Base-by-base conservation (phyloP, 805 yeast genomes). In the Saccharomycopsis sp. region DNA sequence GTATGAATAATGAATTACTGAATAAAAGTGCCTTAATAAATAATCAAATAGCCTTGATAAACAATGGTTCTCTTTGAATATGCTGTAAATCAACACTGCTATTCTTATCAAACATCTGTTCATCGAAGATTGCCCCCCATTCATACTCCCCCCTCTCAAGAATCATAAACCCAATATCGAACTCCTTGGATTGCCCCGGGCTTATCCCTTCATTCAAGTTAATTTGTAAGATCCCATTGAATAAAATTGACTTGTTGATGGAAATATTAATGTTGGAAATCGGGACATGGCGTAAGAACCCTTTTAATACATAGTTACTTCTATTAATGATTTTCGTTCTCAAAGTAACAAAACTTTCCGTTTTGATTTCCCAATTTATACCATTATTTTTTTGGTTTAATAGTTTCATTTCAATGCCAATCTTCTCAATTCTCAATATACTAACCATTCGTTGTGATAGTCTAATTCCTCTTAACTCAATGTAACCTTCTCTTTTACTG, bases 81-180 rank as follows among this genome's bases (percentile, higher is more conserved):
- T 63, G 61, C 40, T 65, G 69, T 8, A 55, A 52, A 17, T 58
- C 67, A 2, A 45, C 48, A 17, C 46, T 46, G n/a, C 37, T 21
- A 19, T 37, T 38, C 3, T 15, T 47, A 29, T 46, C 48, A 12
- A 52, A 55, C 1, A 49, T 58, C 43, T 59, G 47, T 41, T 68
- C 72, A 40, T 77, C 82, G 47, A 76, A 63, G 12, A 75, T 57
- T 0, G 72, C 70, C 1, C 88, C 85, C 80, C 95, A 79, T 55
- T 84, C 92, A 54, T 79, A 87, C 36, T 74, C 79, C 2, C 96
- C 97, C 34, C 68, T 67, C 40, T 82, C 88, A 29, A 88, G 60
- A 3, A 85, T 71, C 15, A 79, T 68, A 36, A 79, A 70, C 5
- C 84, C 74, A 30, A 81, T 54, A 19, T 64, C 65, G 23, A 74